Base-by-base conservation (phyloP, 1,284 basidiomycete species). In the Ceratobasidium sp. region DNA sequence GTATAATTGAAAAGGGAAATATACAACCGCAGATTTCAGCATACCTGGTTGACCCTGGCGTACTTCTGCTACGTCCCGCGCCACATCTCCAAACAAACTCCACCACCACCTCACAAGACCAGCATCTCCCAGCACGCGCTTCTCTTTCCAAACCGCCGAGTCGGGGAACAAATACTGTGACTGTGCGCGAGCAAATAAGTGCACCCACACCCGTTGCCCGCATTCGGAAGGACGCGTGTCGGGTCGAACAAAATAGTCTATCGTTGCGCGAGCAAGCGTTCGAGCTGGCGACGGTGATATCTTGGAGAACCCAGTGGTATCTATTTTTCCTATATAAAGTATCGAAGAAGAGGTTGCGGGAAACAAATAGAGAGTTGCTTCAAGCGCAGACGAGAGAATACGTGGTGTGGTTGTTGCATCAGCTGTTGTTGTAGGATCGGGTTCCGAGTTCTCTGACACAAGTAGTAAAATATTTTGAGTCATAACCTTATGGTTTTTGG, bases 91-190 rank as follows among this genome's bases (percentile, higher is more conserved):
- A 56, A 94, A 79, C 22, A 91, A 82, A 20, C 85, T 83, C 76
- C 91, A 91, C 96, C 96, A 99, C 96, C 96, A 99, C 55, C 83
- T 87, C 77, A 94, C 95, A 0, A 99, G 84, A 73, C 85, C 85
- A 29, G 89, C 82, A 75, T 98, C 96, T 38, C 85, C 85, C 58
- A 96, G 79, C 1, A 92, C 89, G 27, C 82, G 85, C 80, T 98
- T 98, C 35, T 85, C 85, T 0, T 78, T 50, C 73, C 86, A 89
- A 29, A 94, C 87, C 2, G 86, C 82, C n/a, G 92, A 94, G 76
- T 95, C 94, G 0, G 96, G 92, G 77, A 99, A 98, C 32, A 99
- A 83, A 77, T 99, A 99, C 77, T 98, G 95, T 38, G 81, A 82
- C 79, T 98, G 96, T 0, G 92, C 88, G 20, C 95, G 85, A 1